phyloP scores from a whole-genome alignment of 176 grass and related monocot species.

The Avena sativa region DNA sequence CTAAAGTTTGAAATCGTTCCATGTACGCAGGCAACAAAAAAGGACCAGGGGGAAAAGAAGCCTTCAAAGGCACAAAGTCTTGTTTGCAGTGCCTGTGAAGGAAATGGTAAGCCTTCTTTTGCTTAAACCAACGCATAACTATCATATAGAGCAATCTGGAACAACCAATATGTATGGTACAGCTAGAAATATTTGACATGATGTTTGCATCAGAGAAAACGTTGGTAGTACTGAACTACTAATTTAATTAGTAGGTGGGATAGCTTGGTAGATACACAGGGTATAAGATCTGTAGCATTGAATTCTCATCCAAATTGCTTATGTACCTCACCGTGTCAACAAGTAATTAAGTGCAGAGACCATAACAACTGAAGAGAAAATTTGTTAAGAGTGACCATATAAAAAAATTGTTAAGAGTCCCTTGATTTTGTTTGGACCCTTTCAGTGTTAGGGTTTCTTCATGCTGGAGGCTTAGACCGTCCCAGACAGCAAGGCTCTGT shows the following conservation, averaged over 20 bases:
- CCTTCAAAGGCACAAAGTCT: conserved; percentile 54
- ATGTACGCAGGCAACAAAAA: conserved; percentile 60
- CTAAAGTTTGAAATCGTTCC: conserved; percentile 26
- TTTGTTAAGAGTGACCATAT: neutral
- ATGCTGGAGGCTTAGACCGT: neutral
- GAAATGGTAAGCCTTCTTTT: conserved; percentile 61
- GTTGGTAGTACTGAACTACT: neutral
- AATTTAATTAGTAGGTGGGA: neutral
- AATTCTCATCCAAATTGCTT: neutral
- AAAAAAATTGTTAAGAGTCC: neutral
- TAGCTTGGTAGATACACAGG: neutral
- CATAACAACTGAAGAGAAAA: conserved; percentile 13
- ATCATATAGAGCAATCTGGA: neutral
- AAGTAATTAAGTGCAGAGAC: neutral
- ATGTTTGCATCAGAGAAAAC: neutral
- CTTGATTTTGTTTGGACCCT: neutral
- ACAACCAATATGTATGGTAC: neutral
- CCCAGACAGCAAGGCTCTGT: neutral
- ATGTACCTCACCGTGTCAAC: neutral
- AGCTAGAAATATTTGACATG: neutral
- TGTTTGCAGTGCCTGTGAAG: conserved; percentile 61
- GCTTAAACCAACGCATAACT: conserved; percentile 2
- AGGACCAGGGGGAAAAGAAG: conserved; percentile 51
- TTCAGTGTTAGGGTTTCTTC: neutral
- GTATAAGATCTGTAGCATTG: neutral